These are phyloP conservation scores for Carex pumila DNA, from an alignment of 176 grass and related monocot genomes.

Conservation along the genomic window DNA sequence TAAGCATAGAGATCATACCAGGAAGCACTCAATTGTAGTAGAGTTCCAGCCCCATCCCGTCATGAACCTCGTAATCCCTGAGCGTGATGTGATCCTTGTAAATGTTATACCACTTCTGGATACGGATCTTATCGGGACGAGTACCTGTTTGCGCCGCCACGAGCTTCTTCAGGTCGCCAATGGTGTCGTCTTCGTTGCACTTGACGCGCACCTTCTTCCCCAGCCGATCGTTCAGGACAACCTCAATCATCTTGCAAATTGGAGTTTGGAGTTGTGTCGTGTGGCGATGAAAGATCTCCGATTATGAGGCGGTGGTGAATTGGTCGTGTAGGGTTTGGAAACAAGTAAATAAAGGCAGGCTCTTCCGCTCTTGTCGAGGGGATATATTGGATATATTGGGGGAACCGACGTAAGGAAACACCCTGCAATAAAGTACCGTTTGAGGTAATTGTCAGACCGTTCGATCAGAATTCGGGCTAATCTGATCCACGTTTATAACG, in stretches of 20 bases:
- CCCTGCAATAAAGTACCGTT: too few species aligned
- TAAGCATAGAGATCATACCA: neutral
- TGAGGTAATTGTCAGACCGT: too few species aligned
- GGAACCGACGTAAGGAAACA: too few species aligned
- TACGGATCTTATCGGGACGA: conserved; percentile 89
- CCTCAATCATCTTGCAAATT: conserved; percentile 78
- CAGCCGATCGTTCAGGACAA: conserved; percentile 91
- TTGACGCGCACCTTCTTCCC: conserved; percentile 99
- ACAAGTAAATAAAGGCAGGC: neutral
- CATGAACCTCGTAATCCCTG: conserved; percentile 95
- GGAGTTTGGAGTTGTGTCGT: neutral
- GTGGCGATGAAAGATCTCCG: neutral
- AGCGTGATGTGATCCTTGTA: conserved; percentile 99
- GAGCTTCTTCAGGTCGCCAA: conserved; percentile 99
- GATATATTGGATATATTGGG: neutral
- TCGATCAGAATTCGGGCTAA: too few species aligned
- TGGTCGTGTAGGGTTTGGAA: neutral
- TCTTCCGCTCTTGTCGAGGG: too few species aligned
- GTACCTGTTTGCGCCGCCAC: conserved; percentile 96
- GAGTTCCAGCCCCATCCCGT: conserved; percentile 98
- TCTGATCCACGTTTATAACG: too few species aligned
- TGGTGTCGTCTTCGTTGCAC: conserved; percentile 99
- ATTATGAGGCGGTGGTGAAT: neutral
- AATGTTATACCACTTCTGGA: conserved; percentile 99
- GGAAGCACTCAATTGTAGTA: conserved; percentile 71